Conservation (phyloP, 768 basidiomycete genomes). For the Amanita muscaria region DNA sequence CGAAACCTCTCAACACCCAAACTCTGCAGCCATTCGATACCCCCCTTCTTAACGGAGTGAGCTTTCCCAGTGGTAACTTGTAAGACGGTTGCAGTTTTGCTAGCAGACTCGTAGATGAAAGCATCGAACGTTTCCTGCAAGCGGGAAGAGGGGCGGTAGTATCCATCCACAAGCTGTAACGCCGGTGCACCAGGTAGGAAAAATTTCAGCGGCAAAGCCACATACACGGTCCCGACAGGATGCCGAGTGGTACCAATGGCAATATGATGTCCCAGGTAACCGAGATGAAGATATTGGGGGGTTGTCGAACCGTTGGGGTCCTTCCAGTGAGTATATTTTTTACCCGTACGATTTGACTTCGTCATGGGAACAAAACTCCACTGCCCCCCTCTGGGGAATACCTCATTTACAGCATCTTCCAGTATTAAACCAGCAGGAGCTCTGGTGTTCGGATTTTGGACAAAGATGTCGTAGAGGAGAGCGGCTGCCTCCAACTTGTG, state of each 20-base stretch:
- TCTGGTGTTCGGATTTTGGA: conserved; percentile 8
- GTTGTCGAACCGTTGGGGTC: conserved; percentile 1
- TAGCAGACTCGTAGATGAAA: conserved; percentile 12
- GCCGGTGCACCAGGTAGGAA: conserved; percentile 7
- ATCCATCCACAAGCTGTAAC: conserved; percentile 11
- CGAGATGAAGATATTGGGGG: conserved; percentile 5
- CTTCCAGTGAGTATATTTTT: conserved; percentile 10
- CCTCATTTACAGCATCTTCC: conserved; percentile 12
- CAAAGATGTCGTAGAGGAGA: conserved; percentile 11
- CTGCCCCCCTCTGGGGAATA: conserved; percentile 12
- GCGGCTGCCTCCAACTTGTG: conserved; percentile 9
- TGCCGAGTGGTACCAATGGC: conserved; percentile 6
- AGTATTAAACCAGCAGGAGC: conserved; percentile 11
- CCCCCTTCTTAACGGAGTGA: conserved; percentile 8
- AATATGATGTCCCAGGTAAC: conserved; percentile 10
- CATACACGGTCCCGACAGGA: conserved; percentile 6
- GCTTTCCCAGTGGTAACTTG: conserved; percentile 10
- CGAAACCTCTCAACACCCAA: conserved; percentile 7
- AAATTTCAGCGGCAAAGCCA: conserved; percentile 7
- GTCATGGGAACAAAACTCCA: conserved; percentile 10
- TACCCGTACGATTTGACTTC: conserved; percentile 8
- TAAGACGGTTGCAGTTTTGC: conserved; percentile 9
- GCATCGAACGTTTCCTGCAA: conserved; percentile 11
- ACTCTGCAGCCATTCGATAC: conserved; percentile 7
- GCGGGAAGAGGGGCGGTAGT: conserved; percentile 9